phyloP scores from a whole-genome alignment of 1,284 basidiomycete species.

The Ustilago lituana region DNA sequence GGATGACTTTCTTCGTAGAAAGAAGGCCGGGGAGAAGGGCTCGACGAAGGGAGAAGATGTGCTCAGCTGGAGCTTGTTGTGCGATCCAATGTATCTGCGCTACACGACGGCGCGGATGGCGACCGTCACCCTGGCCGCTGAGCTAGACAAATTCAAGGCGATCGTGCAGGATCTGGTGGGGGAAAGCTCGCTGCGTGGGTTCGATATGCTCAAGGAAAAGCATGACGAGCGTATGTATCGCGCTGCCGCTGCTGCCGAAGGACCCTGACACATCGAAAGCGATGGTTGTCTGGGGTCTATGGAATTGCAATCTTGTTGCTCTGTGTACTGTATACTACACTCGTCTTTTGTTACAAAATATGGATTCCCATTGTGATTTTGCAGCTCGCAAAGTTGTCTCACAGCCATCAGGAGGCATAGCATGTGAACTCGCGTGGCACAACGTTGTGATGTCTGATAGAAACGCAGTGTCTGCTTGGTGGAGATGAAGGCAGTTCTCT shows the following conservation, averaged over 20 bases:
- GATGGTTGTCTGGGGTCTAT: no score
- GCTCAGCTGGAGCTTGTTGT: constrained; percentile 39
- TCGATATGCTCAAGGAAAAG: constrained; percentile 39
- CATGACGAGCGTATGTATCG: constrained; percentile 30
- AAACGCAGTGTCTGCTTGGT: no score
- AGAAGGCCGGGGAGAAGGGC: constrained; percentile 4
- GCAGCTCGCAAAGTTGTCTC: no score
- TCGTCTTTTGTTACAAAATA: no score
- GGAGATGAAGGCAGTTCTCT: no score
- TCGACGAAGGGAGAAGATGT: constrained; percentile 13
- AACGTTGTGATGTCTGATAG: no score
- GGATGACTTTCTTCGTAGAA: constrained; percentile 20
- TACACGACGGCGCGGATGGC: constrained; percentile 52
- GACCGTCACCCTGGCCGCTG: constrained; percentile 32
- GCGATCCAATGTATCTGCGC: constrained; percentile 50
- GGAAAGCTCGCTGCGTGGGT: constrained; percentile 39
- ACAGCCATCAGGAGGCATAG: no score
- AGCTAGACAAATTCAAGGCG: constrained; percentile 51
- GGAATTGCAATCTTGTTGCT: no score
- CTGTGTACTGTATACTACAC: no score
- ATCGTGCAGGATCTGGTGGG: constrained; percentile 50
- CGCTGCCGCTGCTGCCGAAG: background rate
- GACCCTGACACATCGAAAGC: no score
- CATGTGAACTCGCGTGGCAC: no score
- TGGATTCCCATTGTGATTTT: no score